A percentile compares a stretch with the other conserved stretches of the same genome.
Conservation (phyloP, 2,329 filamentous ascomycete genomes). For the Byssochlamys sp. region DNA sequence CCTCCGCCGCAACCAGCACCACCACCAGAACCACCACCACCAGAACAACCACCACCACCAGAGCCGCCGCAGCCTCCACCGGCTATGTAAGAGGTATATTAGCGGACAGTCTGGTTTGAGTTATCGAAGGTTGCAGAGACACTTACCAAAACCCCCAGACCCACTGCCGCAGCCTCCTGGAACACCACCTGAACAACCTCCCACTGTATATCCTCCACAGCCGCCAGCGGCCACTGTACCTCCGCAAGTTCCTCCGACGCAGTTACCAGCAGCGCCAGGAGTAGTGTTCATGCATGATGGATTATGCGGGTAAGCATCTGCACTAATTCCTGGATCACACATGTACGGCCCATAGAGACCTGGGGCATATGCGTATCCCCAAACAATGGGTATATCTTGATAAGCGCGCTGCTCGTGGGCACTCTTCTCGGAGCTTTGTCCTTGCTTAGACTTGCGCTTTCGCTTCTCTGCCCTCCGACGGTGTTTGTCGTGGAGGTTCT, state of each 20-base stretch:
- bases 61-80: constrained; percentile 28
- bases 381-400: constrained; percentile 24
- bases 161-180: constrained; percentile 29
- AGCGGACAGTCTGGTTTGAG: too few species aligned
- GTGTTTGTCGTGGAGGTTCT: constrained; percentile 45
- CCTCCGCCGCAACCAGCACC: constrained; percentile 35
- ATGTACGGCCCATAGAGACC: constrained; percentile 41
- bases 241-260: constrained; percentile 37
- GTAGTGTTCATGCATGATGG: constrained; percentile 37
- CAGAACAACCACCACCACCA: constrained; percentile 3
- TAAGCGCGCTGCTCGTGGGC: background rate
- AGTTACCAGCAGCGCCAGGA: constrained; percentile 36
- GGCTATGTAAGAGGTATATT: constrained; percentile 21
- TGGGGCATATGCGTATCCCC: constrained; percentile 37
- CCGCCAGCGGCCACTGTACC: constrained; percentile 36
- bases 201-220: constrained; percentile 18
- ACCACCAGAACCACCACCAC: constrained; percentile 35
- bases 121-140: constrained; percentile 12
- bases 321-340: constrained; percentile 33
- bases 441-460: background rate
- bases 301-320: constrained; percentile 34
- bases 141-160: constrained; percentile 35
- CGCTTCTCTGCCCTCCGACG: constrained; percentile 25
- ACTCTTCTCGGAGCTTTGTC: background rate
- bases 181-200: constrained; percentile 30